Evolutionary conservation across 2,329 filamentous ascomycete species (phyloP).

Genomic region (Phialocephala subalpina): DNA sequence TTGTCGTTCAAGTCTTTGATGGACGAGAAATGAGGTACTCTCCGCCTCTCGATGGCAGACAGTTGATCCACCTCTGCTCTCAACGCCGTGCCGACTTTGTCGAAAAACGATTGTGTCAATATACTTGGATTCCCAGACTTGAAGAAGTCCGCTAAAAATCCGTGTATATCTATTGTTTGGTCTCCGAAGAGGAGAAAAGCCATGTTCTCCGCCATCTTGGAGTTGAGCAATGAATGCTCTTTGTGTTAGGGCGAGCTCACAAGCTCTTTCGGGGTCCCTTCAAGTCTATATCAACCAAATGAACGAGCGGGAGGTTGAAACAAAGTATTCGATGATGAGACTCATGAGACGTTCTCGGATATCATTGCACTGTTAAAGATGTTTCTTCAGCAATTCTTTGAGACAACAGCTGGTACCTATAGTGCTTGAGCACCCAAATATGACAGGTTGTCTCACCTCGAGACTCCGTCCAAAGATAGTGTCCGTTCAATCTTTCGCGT

Average conservation of each 20-base stretch:
- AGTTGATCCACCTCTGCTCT: constrained; percentile 66
- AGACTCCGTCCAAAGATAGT: constrained; percentile 9
- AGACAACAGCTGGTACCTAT: constrained; percentile 13
- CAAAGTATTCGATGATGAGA: constrained; percentile 1
- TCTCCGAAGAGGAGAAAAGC: constrained; percentile 73
- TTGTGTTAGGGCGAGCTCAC: background rate
- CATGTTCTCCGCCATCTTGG: constrained; percentile 46
- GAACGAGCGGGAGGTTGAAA: constrained; percentile 7
- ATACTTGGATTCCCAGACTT: constrained; percentile 54
- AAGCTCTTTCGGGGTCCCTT: constrained; percentile 3
- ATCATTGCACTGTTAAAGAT: constrained; percentile 9
- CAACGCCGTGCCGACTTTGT: constrained; percentile 63
- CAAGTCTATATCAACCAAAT: constrained; percentile 8
- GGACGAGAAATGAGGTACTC: constrained; percentile 68
- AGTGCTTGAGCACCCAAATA: constrained; percentile 9
- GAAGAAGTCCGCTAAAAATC: constrained; percentile 64
- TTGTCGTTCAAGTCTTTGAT: constrained; percentile 70
- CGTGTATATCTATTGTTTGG: constrained; percentile 73
- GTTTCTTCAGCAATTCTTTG: constrained; percentile 2
- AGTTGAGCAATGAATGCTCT: constrained; percentile 9
- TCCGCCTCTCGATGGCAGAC: constrained; percentile 61
- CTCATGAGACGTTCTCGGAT: constrained; percentile 9
- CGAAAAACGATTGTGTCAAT: constrained; percentile 68
- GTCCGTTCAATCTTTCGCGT: constrained; percentile 4
- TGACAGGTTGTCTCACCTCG: constrained; percentile 11